Percentiles rank a stretch among this genome's conserved stretches.
Evolutionary conservation across 305 asterid genomes (phyloP).

Genomic region (Rubia tinctorum): DNA sequence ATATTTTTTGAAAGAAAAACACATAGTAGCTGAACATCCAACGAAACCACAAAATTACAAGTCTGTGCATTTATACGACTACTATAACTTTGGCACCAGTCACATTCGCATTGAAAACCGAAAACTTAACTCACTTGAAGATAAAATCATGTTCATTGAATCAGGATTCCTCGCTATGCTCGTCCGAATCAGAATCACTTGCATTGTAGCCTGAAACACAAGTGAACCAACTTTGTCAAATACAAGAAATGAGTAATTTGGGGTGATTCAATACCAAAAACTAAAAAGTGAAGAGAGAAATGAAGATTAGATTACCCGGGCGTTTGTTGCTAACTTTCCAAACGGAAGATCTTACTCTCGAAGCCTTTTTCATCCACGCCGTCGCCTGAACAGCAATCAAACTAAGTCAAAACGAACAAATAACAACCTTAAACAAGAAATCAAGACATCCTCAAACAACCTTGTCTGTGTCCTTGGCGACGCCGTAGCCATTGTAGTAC

Average conservation of each 20-base stretch:
- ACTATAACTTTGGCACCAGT: no score
- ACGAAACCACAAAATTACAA: background rate
- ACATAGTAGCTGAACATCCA: background rate
- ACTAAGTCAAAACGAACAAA: background rate
- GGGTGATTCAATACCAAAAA: background rate
- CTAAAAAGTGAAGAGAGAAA: background rate
- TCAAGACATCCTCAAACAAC: constrained; percentile 19
- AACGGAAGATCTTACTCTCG: constrained; percentile 56
- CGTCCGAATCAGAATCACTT: constrained; percentile 84
- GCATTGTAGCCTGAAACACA: constrained; percentile 59
- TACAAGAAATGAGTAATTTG: background rate
- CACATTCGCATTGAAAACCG: background rate
- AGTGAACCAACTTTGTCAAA: constrained; percentile 1
- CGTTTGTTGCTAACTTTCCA: constrained; percentile 66
- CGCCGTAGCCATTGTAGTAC: constrained; percentile 61
- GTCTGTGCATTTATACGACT: background rate
- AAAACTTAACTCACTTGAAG: constrained; percentile 11
- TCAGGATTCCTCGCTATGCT: constrained; percentile 36
- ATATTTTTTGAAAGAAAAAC: no score
- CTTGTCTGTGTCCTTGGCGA: constrained; percentile 49
- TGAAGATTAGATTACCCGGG: constrained; percentile 44
- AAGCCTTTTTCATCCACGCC: constrained; percentile 58
- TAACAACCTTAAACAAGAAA: background rate
- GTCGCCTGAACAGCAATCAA: constrained; percentile 38
- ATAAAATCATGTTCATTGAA: background rate